These are phyloP conservation scores for Phytopythium chamaehyphon DNA, from an alignment of 352 stramenopile genomes.

Conservation along the genomic window DNA sequence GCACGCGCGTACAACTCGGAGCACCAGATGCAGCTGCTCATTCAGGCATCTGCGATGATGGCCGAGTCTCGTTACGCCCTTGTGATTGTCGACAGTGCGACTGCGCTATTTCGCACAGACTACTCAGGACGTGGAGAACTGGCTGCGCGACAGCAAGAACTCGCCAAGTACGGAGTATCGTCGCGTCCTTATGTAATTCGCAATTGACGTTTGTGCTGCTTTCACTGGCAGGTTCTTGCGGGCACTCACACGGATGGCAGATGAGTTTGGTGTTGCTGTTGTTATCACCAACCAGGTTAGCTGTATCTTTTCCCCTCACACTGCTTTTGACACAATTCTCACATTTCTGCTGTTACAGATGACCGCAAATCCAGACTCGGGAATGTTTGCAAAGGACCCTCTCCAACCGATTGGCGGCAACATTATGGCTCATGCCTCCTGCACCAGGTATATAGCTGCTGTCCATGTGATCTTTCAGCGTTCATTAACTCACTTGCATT, in stretches of 20 bases:
- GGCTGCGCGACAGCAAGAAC: conserved; percentile 89
- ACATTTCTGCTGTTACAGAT: conserved; percentile 37
- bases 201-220: background rate
- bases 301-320: too few relatives aligned
- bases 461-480: too few relatives aligned
- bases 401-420: conserved; percentile 91
- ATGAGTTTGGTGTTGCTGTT: conserved; percentile 99
- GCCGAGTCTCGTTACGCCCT: conserved; percentile 94
- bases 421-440: conserved; percentile 86
- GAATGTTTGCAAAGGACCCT: conserved; percentile 89
- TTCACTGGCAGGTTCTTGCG: conserved; percentile 90
- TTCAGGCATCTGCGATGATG: conserved; percentile 99
- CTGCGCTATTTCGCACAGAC: conserved; percentile 98
- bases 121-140: conserved; percentile 98
- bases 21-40: conserved; percentile 98
- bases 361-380: conserved; percentile 86
- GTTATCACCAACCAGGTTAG: conserved; percentile 80
- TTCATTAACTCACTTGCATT: conserved; percentile 4
- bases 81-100: conserved; percentile 97
- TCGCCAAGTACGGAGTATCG: conserved; percentile 55
- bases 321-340: too few relatives aligned
- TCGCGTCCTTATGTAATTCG: too few relatives aligned
- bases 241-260: conserved; percentile 94
- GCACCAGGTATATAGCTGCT: conserved; percentile 49
- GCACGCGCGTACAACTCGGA: conserved; percentile 99